Conservation (phyloP, 225 moss, liverwort and hornwort genomes). For the Sphagnum contortum region DNA sequence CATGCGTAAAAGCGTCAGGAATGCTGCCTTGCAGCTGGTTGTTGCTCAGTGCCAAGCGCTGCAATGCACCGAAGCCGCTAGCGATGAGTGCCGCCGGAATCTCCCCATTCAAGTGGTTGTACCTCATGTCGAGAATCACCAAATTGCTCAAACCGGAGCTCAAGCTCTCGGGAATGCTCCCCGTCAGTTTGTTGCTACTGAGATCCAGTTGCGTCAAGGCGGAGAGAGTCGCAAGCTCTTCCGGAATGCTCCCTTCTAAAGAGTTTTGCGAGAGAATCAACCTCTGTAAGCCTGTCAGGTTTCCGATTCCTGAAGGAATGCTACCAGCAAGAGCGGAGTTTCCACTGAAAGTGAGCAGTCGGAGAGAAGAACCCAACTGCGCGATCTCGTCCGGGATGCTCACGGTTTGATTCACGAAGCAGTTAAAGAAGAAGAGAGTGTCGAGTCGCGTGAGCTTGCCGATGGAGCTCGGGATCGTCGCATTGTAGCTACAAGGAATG, state of each 20-base stretch:
- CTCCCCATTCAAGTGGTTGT: constrained; percentile 4
- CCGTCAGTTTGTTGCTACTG: constrained; percentile 25
- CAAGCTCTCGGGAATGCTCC: constrained; percentile 15
- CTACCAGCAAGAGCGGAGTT: constrained; percentile 14
- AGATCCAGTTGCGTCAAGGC: constrained; percentile 28
- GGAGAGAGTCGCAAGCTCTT: background rate
- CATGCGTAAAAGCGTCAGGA: background rate
- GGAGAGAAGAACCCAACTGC: constrained; percentile 1
- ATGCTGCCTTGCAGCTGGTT: constrained; percentile 7
- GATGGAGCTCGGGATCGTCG: constrained; percentile 26
- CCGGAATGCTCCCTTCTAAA: constrained; percentile 1
- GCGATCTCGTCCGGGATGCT: constrained; percentile 4
- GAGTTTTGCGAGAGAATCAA: constrained; percentile 19
- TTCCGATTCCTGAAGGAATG: constrained; percentile 22
- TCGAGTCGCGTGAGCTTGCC: constrained; percentile 15
- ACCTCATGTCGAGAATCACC: constrained; percentile 3
- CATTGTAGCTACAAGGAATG: constrained; percentile 19
- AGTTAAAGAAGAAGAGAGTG: constrained; percentile 20
- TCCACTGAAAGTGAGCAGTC: constrained; percentile 28
- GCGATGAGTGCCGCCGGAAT: background rate
- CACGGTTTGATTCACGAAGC: constrained; percentile 11
- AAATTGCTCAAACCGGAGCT: background rate
- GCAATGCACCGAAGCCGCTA: constrained; percentile 2
- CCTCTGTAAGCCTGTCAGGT: constrained; percentile 24
- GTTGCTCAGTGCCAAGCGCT: constrained; percentile 27